Evolutionary conservation across 345 rosid species (phyloP).

Genomic region (Nephelium lappaceum): DNA sequence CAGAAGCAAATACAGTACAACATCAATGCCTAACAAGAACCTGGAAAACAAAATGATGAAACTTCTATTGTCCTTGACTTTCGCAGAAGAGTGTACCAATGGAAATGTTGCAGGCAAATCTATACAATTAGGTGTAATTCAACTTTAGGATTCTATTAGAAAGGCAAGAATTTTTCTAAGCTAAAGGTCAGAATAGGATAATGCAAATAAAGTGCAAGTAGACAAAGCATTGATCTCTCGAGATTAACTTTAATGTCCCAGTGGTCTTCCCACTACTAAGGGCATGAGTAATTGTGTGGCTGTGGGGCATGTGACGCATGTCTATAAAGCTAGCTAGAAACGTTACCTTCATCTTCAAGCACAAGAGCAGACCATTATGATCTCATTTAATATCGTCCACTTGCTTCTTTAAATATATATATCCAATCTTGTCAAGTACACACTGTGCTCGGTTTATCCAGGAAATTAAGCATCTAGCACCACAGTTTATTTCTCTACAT

Average conservation of each 20-base stretch:
- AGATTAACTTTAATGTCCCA: conserved; percentile 25
- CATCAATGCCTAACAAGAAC: conserved; percentile 17
- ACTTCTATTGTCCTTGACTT: conserved; percentile 8
- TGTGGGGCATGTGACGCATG: conserved; percentile 36
- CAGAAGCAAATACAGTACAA: conserved; percentile 18
- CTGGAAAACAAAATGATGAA: conserved; percentile 1
- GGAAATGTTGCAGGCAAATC: conserved; percentile 17
- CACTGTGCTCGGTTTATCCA: neutral
- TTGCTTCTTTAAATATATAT: conserved; percentile 2
- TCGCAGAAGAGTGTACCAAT: neutral
- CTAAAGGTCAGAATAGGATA: conserved; percentile 13
- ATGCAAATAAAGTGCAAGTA: conserved; percentile 19
- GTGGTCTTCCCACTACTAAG: conserved; percentile 32
- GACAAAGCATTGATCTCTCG: conserved; percentile 12
- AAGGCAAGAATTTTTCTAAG: neutral
- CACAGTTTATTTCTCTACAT: conserved; percentile 7
- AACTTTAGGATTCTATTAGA: conserved; percentile 2
- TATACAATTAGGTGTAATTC: conserved; percentile 11
- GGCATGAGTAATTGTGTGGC: conserved; percentile 19
- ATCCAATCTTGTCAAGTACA: conserved; percentile 1
- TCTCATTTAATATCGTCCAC: conserved; percentile 29
- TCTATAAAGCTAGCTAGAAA: conserved; percentile 22
- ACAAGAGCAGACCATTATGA: conserved; percentile 5
- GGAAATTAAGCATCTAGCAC: conserved; percentile 14
- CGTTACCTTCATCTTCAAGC: conserved; percentile 8